Percentiles rank a stretch among this genome's conserved stretches.
Conservation (phyloP, 1,284 basidiomycete species). For the Somion occarium region DNA sequence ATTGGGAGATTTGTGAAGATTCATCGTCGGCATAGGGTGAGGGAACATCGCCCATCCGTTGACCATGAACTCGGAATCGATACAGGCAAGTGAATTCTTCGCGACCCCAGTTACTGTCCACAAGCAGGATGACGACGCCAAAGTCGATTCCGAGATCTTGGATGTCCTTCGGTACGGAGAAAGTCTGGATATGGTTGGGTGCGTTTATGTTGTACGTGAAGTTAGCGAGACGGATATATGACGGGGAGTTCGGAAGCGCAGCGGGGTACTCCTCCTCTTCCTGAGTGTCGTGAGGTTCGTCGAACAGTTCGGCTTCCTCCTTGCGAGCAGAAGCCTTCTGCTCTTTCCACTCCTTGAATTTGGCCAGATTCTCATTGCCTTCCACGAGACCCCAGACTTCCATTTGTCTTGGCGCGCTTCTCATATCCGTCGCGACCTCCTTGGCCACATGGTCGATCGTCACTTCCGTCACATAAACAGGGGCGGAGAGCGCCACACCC, state of each 20-base stretch:
- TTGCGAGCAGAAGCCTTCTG: slow-evolving; percentile 32
- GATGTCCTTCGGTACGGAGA: slow-evolving; percentile 69
- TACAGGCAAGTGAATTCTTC: slow-evolving; percentile 87
- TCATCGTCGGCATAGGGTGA: slow-evolving; percentile 19
- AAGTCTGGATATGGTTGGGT: slow-evolving; percentile 78
- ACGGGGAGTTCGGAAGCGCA: slow-evolving; percentile 46
- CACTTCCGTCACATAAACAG: slow-evolving; percentile 68
- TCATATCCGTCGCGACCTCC: slow-evolving; percentile 74
- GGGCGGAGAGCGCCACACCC: slow-evolving; percentile 73
- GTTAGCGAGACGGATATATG: slow-evolving; percentile 71
- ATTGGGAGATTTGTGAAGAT: background rate
- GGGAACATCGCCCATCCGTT: slow-evolving; percentile 27
- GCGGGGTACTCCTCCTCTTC: slow-evolving; percentile 39
- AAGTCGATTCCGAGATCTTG: slow-evolving; percentile 71
- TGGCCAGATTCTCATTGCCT: slow-evolving; percentile 62
- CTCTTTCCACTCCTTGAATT: slow-evolving; percentile 46
- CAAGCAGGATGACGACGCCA: slow-evolving; percentile 72
- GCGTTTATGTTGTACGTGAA: slow-evolving; percentile 79
- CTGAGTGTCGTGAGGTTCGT: slow-evolving; percentile 28
- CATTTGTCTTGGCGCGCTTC: slow-evolving; percentile 81
- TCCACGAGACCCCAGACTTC: slow-evolving; percentile 89
- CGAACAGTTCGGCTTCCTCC: slow-evolving; percentile 28
- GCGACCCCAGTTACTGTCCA: slow-evolving; percentile 87
- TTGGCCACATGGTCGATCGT: slow-evolving; percentile 86
- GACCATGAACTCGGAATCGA: slow-evolving; percentile 76